A percentile compares a stretch with the other conserved stretches of the same genome.
Conservation (phyloP, 2,329 filamentous ascomycete genomes). For the Fusarium duplospermum region DNA sequence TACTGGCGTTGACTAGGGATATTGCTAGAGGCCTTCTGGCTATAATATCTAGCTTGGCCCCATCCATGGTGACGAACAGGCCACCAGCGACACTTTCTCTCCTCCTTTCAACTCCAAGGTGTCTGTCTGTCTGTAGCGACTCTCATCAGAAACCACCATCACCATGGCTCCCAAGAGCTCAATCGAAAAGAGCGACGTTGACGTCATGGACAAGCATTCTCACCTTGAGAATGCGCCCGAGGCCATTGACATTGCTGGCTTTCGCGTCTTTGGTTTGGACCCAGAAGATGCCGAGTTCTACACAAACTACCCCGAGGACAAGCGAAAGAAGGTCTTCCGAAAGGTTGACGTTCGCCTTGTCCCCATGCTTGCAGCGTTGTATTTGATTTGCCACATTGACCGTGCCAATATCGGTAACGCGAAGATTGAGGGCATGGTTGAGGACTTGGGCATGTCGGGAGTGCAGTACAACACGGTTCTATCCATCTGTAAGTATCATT, state of each 20-base stretch:
- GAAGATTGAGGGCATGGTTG: slow-evolving; percentile 56
- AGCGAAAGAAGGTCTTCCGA: slow-evolving; percentile 38
- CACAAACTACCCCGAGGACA: slow-evolving; percentile 35
- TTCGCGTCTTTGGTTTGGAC: slow-evolving; percentile 36
- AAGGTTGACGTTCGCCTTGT: slow-evolving; percentile 50
- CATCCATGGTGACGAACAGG: background rate
- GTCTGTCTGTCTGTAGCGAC: background rate
- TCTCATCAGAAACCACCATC: background rate
- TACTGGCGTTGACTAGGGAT: slow-evolving; percentile 6
- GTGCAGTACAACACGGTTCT: slow-evolving; percentile 69
- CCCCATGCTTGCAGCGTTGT: slow-evolving; percentile 66
- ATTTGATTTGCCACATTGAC: slow-evolving; percentile 68
- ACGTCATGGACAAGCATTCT: slow-evolving; percentile 26
- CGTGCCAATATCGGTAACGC: slow-evolving; percentile 64
- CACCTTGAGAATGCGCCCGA: slow-evolving; percentile 30
- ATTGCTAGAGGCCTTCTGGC: slow-evolving; percentile 8
- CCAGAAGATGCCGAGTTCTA: slow-evolving; percentile 41
- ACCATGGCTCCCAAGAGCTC: slow-evolving; percentile 35
- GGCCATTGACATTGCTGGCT: slow-evolving; percentile 35
- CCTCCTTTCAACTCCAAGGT: background rate
- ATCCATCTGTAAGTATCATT: slow-evolving; percentile 71
- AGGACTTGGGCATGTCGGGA: slow-evolving; percentile 60
- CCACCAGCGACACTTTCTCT: slow-evolving; percentile 1
- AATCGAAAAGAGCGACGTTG: slow-evolving; percentile 39
- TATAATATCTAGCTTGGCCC: slow-evolving; percentile 32